Evolutionary conservation across 345 rosid genomes (phyloP).

Genomic region (Lenwebbia sp.): DNA sequence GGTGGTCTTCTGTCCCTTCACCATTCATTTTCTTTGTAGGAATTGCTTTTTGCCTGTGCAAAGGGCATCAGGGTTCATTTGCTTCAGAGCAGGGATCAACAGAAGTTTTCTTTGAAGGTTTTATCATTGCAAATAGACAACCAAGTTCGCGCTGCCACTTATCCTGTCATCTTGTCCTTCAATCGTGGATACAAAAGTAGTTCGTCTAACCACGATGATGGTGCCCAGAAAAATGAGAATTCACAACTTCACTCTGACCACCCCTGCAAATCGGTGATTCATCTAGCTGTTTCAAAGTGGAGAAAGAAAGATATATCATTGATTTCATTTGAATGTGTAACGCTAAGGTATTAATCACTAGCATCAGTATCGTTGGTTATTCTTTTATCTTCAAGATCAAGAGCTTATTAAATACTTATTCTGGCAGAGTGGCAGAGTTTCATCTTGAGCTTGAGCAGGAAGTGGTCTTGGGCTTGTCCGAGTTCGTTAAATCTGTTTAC

Average conservation of each 20-base stretch:
- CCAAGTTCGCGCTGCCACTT: conserved; percentile 54
- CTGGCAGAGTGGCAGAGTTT: conserved; percentile 73
- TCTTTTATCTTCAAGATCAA: conserved; percentile 6
- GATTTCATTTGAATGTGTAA: conserved; percentile 74
- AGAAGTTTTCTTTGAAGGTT: conserved; percentile 58
- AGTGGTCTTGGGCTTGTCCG: conserved; percentile 51
- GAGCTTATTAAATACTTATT: background rate
- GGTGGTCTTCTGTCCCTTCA: background rate
- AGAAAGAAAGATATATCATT: conserved; percentile 72
- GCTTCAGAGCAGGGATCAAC: conserved; percentile 74
- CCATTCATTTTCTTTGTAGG: conserved; percentile 35
- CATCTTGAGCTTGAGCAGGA: conserved; percentile 89
- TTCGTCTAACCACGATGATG: conserved; percentile 15
- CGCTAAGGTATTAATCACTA: conserved; percentile 38
- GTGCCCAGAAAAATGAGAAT: background rate
- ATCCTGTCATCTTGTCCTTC: conserved; percentile 84
- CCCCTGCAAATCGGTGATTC: conserved; percentile 42
- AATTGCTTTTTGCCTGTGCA: conserved; percentile 77
- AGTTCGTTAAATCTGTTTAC: conserved; percentile 52
- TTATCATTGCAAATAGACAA: conserved; percentile 82
- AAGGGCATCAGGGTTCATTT: conserved; percentile 48
- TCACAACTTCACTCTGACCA: conserved; percentile 22
- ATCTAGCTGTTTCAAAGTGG: conserved; percentile 58
- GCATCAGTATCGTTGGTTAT: background rate
- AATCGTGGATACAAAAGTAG: conserved; percentile 37